Evolutionary conservation across 164 flowering plant genomes (phyloP), one percentile per base, ranked within the genome.

Genomic region (Santalum album): DNA sequence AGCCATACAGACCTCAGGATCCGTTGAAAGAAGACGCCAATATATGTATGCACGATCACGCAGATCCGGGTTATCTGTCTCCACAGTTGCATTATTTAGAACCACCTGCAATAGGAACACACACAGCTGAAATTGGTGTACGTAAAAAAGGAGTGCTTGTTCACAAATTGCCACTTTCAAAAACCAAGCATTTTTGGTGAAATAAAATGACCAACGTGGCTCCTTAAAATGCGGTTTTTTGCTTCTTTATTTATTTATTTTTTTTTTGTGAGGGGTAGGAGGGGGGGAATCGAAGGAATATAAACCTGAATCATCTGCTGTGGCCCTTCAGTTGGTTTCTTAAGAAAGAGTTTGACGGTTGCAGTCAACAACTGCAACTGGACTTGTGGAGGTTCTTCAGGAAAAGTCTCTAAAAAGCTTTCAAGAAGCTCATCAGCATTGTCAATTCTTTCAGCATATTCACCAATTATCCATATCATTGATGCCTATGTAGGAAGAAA

Each of bases 381-480:
- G 40, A 92, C 99, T 52, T 83, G 90, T 21, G 99, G 78, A 60
- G 98, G 95, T 74, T 92, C 98, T 63, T 92, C 98, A 19, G 98
- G 94, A 49, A 92, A 92, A 65, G 67, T 92, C 75, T 92, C 99
- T 62, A 92, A 68, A 78, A 92, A 92, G 76, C 95, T 82, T 66
- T 92, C 97, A 58, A 94, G 91, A 56, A 94, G 92, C 73, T 94
- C 99, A 66, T 94, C 99, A 56, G 99, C 99, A 85, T 92, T 92
- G 72, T 92, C 99, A 62, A 92, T 92, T 76, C 99, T 83, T 69
- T 92, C 99, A 12, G 99, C 99, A 70, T 92, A 92, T 70, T 92
- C 99, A 59, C 99, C 99, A 79, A 92, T 92, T 40, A 92, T 92
- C 99, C 99, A 92, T 56, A 92, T 92, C 99, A 94, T 94, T 51